phyloP scores from a whole-genome alignment of 2,329 filamentous ascomycete genomes.

The Ceratocystis cacaofunesta region DNA sequence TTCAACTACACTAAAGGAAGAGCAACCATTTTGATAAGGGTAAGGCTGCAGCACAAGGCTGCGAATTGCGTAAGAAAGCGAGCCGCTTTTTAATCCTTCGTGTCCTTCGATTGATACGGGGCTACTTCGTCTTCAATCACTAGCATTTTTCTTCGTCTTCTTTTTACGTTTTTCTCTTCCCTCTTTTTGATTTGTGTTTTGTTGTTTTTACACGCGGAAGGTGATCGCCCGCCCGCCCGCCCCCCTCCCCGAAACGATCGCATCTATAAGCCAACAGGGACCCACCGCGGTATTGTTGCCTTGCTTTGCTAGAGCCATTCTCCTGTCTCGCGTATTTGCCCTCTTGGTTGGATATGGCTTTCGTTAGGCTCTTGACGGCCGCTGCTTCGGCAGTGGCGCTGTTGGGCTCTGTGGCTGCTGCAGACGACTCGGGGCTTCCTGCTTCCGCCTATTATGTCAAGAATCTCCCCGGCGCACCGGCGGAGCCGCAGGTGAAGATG shows the following conservation, averaged over 20 bases:
- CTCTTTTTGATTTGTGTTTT: neutral
- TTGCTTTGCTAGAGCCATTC: neutral
- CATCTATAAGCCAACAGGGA: neutral
- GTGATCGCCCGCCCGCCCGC: neutral
- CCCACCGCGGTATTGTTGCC: neutral
- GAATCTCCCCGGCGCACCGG: slow-evolving; percentile 69
- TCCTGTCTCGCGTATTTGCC: neutral
- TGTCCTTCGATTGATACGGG: neutral
- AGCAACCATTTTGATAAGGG: neutral
- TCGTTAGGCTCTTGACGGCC: slow-evolving; percentile 8
- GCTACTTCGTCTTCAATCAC: neutral
- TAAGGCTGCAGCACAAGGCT: neutral
- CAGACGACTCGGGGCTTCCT: slow-evolving; percentile 21
- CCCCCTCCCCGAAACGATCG: neutral
- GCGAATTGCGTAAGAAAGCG: neutral
- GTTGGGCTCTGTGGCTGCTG: slow-evolving; percentile 21
- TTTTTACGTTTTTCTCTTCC: neutral
- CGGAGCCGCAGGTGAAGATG: slow-evolving; percentile 73
- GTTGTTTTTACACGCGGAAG: neutral
- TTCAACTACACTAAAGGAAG: too few species aligned
- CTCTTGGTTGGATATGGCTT: slow-evolving; percentile 19
- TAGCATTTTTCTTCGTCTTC: neutral
- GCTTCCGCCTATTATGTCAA: slow-evolving; percentile 63
- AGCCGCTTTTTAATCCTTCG: neutral
- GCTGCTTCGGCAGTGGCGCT: slow-evolving; percentile 16